These are phyloP conservation scores for Chaetomium globosum DNA, from an alignment of 2,329 filamentous ascomycete genomes.

Conservation along the genomic window DNA sequence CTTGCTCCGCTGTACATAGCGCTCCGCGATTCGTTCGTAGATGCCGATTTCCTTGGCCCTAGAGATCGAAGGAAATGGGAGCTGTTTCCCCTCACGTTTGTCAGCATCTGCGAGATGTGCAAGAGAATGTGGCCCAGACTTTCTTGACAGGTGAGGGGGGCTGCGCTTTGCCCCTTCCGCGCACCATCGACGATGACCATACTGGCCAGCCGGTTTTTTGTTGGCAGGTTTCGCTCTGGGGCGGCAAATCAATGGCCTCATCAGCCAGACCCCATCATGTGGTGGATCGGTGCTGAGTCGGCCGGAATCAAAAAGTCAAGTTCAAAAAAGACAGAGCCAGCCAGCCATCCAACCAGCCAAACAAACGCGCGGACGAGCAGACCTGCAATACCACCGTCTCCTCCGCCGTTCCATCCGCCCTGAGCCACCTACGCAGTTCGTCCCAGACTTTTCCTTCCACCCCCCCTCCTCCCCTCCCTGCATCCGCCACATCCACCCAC, in stretches of 20 bases:
- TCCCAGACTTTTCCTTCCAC: background rate
- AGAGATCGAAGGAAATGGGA: background rate
- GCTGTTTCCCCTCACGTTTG: background rate
- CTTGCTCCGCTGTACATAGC: background rate
- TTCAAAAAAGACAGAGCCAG: background rate
- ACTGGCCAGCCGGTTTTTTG: background rate
- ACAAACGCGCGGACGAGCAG: background rate
- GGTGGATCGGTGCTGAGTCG: slow-evolving; percentile 3
- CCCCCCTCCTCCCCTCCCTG: slow-evolving; percentile 1
- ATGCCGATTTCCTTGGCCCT: background rate
- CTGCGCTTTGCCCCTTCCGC: background rate
- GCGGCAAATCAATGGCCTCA: background rate
- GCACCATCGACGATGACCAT: background rate
- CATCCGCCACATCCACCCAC: slow-evolving; percentile 12
- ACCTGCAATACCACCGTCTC: slow-evolving; percentile 7
- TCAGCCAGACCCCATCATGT: background rate
- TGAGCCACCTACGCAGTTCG: slow-evolving; percentile 16
- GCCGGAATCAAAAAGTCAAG: slow-evolving; percentile 4
- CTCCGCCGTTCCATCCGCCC: slow-evolving; percentile 20
- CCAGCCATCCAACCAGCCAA: background rate
- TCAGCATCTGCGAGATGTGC: background rate
- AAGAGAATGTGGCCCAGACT: background rate
- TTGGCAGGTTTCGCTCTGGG: background rate
- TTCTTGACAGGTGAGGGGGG: background rate
- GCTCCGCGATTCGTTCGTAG: background rate